Evolutionary conservation across 257 asterid genomes (phyloP).

Genomic region (Euphrasia confusa): DNA sequence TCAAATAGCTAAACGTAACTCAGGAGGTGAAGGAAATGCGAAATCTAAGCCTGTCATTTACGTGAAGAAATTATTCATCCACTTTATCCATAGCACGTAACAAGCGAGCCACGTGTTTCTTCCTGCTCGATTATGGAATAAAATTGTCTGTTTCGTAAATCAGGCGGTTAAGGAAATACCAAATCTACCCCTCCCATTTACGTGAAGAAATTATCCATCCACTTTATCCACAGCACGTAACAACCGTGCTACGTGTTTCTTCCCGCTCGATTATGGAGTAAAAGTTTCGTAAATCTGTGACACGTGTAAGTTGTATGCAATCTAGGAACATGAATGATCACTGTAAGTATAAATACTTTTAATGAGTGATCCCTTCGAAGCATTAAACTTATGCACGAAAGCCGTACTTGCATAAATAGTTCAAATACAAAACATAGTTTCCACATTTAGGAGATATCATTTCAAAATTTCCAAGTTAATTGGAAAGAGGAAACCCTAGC

Average conservation of each 20-base stretch:
- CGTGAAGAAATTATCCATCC: not conserved
- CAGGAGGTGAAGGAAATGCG: not conserved
- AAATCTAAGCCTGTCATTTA: not conserved
- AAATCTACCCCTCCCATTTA: not conserved
- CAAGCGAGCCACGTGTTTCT: constrained; percentile 11
- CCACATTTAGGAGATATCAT: not conserved
- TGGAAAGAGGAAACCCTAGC: not conserved
- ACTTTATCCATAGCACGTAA: not conserved
- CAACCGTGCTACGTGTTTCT: constrained; percentile 10
- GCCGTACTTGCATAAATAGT: not conserved
- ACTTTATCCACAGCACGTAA: not conserved
- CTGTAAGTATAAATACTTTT: not conserved
- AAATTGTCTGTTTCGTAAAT: not conserved
- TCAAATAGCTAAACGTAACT: constrained; percentile 12
- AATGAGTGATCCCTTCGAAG: constrained; percentile 1
- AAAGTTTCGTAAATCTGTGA: not conserved
- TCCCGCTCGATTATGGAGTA: not conserved
- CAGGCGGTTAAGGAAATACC: not conserved
- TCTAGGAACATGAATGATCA: constrained; percentile 7
- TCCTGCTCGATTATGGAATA: not conserved
- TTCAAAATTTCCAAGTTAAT: constrained; percentile 5
- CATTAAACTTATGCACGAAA: not conserved
- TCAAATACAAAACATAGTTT: constrained; percentile 11
- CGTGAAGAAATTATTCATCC: not conserved
- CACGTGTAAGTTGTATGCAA: constrained; percentile 5